Conservation (phyloP, 352 stramenopile species). For the Peronospora belbahrii region DNA sequence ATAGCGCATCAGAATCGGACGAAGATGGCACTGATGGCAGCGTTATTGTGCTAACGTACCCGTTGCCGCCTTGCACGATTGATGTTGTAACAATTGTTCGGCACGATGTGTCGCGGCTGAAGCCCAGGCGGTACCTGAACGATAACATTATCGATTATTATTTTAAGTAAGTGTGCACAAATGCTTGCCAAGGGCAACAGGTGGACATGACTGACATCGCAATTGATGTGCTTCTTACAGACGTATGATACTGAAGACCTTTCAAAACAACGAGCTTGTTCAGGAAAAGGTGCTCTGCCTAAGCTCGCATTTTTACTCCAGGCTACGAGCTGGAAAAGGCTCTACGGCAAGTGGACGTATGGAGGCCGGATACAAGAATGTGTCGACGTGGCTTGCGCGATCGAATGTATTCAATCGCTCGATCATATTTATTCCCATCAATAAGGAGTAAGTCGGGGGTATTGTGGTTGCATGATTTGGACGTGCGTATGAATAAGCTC, state of each 20-base stretch:
- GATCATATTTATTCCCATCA: conserved; percentile 84
- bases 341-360: conserved; percentile 23
- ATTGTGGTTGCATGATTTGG: not conserved
- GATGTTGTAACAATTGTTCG: conserved; percentile 75
- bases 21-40: conserved; percentile 24
- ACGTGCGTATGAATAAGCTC: not conserved
- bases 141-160: conserved; percentile 91
- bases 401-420: conserved; percentile 64
- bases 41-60: conserved; percentile 53
- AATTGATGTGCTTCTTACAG: conserved; percentile 17
- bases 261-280: conserved; percentile 27
- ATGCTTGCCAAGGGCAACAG: not conserved
- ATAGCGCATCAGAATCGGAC: conserved; percentile 21
- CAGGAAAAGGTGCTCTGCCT: conserved; percentile 71
- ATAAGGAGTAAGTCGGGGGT: conserved; percentile 62
- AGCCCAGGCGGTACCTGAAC: conserved; percentile 82
- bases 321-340: conserved; percentile 43
- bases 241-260: conserved; percentile 51
- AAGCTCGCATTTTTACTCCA: conserved; percentile 74
- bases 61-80: conserved; percentile 54
- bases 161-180: conserved; percentile 60
- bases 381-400: conserved; percentile 60
- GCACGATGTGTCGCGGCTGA: conserved; percentile 46
- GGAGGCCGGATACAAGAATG: conserved; percentile 65
- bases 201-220: not conserved